Base-by-base conservation (phyloP, 768 basidiomycete genomes). In the Termitomyces titanicus region DNA sequence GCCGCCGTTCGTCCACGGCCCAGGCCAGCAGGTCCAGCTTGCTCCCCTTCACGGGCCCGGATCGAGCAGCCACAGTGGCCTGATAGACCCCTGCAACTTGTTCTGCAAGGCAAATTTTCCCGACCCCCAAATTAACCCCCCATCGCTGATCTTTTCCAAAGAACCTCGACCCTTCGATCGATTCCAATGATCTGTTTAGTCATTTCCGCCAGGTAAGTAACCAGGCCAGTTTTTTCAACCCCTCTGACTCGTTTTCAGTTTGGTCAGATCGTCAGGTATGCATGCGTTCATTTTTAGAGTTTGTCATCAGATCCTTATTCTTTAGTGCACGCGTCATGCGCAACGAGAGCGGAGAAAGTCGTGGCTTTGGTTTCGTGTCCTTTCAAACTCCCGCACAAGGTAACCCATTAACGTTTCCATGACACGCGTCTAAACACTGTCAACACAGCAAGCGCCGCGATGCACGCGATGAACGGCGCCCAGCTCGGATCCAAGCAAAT, bases 361-460 rank as follows among this genome's bases (percentile, higher is more conserved):
- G 90, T 61, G 88, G 93, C 10, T 96, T 95, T 66, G 94, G 94
- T 27, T 96, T 95, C 64, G 94, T 95, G 40, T 92, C 89, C 2
- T 95, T 75, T 71, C 89, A 92, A 66, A 80, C 83, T 9, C 89
- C 92, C 20, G 85, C 88, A 59, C 88, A 93, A 80, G 92, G 92
- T 88, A 57, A 49, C 25, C 7, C 50, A 10, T 39, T 13, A 17
- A 53, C 18, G 0, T 15, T 9, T 20, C 54, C 39, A 5, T 45
- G 54, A 38, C 24, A 20, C 17, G 45, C n/a, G 3, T 22, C 13
- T 42, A 38, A 31, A 54, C 25, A 49, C 17, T 13, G 18, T 34
- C 0, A n/a, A 38, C 43, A 8, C 59, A 93, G 93, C 93, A 33
- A 57, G 79, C 27, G 78, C 79, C 10, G 94, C 94, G 0, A 71